Evolutionary conservation across 1,284 basidiomycete species (phyloP), one percentile per base, ranked within the genome.

Genomic region (Pseudozyma sp.): DNA sequence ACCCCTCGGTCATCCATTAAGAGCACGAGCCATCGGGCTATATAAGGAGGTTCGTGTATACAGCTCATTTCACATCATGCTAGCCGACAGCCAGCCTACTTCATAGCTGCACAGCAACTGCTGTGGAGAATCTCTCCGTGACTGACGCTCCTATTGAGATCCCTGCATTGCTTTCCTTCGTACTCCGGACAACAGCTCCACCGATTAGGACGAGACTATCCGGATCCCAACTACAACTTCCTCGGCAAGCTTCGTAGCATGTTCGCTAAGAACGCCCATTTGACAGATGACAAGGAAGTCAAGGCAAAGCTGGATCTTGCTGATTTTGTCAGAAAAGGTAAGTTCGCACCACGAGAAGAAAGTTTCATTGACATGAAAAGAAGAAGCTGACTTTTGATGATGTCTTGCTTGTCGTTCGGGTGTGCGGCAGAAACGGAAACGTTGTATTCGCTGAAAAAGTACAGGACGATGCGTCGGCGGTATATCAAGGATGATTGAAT

Each of bases 141-240:
- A 31, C 6, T 3, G 25, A 31, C 25, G 25, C 25, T 31, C 6
- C 25, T 4, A 3, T 14, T 51, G 6, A 38, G 35, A 3, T 55
- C 48, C 34, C 44, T 25, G 8, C 52, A 21, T 12, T 14, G 5
- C 1, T 6, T 12, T 5, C 13, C 25, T 35, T 18, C 14, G 9
- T 42, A 2, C 7, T 2, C 14, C 16, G 18, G 7, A 6, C 35
- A n/a, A 19, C 61, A 78, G 76, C 80, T 84, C 10, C 83, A 84
- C 54, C 76, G 83, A 11, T 61, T 84, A 11, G 83, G 83, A n/a
- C 51, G 83, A 38, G 82, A 83, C 3, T 84, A 84, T 36, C 83
- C 83, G 19, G 82, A 84, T 52, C 82, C 83, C 2, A 78, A 76
- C n/a, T 84, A 80, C 65, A 68, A 79, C 61, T 84, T 84, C 50